Conservation (phyloP, 129 eudicot species). For the Flaveria bidentis region DNA sequence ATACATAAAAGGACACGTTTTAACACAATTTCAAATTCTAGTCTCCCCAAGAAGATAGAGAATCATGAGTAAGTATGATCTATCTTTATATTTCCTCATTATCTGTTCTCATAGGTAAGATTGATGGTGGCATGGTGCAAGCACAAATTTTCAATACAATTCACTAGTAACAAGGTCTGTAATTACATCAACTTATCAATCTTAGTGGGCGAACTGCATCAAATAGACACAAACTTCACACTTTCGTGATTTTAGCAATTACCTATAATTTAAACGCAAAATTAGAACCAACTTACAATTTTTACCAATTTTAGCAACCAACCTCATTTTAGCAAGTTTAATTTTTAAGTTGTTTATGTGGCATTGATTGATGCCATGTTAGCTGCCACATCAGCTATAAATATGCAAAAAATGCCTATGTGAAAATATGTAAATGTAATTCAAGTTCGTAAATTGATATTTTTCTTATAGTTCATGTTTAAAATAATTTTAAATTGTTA, state of each 20-base stretch:
- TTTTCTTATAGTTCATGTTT: neutral
- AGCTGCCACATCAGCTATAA: neutral
- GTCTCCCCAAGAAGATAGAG: slow-evolving; percentile 67
- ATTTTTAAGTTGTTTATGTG: neutral
- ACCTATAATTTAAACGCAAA: neutral
- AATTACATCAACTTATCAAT: neutral
- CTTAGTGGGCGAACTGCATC: neutral
- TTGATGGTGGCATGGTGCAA: neutral
- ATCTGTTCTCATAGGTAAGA: neutral
- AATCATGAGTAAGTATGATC: slow-evolving; percentile 84
- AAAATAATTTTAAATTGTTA: neutral
- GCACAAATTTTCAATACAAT: neutral
- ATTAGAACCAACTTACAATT: neutral
- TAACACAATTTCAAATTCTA: slow-evolving; percentile 39
- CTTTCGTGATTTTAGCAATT: neutral
- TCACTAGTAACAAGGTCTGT: neutral
- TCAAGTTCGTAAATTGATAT: neutral
- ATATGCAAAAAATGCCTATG: neutral
- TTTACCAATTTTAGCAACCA: neutral
- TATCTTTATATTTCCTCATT: neutral
- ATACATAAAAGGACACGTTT: slow-evolving; percentile 86
- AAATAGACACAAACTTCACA: neutral
- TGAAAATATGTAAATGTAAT: neutral
- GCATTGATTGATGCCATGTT: neutral
- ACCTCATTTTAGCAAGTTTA: neutral